phyloP scores from a whole-genome alignment of 495 filamentous ascomycete species.

The Bathelium albidoporum region DNA sequence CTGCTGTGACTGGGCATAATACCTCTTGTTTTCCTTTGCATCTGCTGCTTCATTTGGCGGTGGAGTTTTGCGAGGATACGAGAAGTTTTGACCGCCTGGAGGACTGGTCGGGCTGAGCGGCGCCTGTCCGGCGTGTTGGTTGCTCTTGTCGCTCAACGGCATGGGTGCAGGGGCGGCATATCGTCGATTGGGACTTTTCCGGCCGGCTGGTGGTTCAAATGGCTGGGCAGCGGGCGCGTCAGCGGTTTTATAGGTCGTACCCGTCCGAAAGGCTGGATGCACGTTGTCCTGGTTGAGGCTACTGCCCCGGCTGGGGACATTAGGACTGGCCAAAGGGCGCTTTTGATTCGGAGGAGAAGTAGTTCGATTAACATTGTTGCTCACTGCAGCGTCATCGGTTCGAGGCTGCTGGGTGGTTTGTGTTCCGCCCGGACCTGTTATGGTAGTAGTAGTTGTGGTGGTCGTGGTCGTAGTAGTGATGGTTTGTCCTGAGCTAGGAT shows the following conservation, averaged over 20 bases:
- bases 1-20: not conserved
- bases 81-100: not conserved
- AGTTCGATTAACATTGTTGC: not conserved
- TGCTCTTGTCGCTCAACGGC: not conserved
- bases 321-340: not conserved
- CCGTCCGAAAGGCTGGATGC: not conserved
- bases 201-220: not conserved
- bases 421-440: not conserved
- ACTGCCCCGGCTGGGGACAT: not conserved
- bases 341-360: not conserved
- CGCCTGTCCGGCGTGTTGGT: not conserved
- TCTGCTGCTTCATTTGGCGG: not conserved
- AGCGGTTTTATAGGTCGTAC: not conserved
- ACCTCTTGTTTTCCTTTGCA: not conserved
- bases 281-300: conserved; percentile 2
- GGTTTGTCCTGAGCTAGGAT: not conserved
- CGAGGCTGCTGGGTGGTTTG: not conserved
- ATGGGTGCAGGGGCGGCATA: not conserved
- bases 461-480: not conserved
- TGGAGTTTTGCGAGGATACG: not conserved
- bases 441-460: not conserved
- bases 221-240: conserved; percentile 1
- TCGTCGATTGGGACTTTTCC: conserved; percentile 2
- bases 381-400: not conserved
- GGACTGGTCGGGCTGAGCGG: not conserved